Conservation (phyloP, 495 filamentous ascomycete species). For the Hypoxylon subgilvum region DNA sequence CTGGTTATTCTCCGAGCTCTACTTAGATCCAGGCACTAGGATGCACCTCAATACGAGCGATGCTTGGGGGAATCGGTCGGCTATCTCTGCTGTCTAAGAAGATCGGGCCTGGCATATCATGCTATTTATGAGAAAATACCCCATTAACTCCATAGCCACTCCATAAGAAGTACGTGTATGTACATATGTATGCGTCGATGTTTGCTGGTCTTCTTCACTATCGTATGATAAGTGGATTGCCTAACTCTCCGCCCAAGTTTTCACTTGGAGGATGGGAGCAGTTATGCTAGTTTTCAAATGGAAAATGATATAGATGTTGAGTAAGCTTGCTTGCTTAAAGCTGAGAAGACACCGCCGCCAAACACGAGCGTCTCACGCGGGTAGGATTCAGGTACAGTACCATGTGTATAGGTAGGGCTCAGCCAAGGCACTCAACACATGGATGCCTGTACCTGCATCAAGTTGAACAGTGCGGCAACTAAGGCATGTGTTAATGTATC, state of each 20-base stretch:
- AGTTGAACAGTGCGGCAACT: slow-evolving; percentile 9
- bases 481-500: neutral
- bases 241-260: no score
- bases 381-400: slow-evolving; percentile 17
- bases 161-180: no score
- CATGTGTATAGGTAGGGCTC: slow-evolving; percentile 8
- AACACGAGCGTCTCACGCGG: slow-evolving; percentile 1
- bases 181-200: no score
- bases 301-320: neutral
- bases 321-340: neutral
- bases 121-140: no score
- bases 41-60: neutral
- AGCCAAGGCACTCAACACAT: neutral
- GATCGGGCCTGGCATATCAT: no score
- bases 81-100: no score
- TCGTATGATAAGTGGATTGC: no score
- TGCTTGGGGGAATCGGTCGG: no score
- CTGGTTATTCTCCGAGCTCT: slow-evolving; percentile 5
- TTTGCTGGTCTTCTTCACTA: no score
- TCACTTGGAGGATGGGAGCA: no score
- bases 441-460: slow-evolving; percentile 29
- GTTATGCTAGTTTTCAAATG: neutral
- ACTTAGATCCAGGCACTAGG: neutral
- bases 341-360: slow-evolving; percentile 17
- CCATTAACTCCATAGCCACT: no score